phyloP scores from a whole-genome alignment of 495 filamentous ascomycete species.

The Tuber umbilicatum region DNA sequence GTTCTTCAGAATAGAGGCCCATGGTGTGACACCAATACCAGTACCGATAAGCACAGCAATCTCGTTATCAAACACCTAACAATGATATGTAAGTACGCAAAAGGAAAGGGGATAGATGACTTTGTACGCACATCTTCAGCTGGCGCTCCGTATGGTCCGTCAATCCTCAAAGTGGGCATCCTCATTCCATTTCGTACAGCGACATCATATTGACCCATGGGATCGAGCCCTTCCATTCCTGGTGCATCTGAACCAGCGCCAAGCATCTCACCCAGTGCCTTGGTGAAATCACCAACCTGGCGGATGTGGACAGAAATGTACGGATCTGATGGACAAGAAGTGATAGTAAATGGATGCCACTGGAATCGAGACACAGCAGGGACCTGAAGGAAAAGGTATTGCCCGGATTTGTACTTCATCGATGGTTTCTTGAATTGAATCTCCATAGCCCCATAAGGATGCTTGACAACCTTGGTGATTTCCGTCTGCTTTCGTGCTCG shows the following conservation, averaged over 20 bases:
- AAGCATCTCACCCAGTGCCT: conserved; percentile 78
- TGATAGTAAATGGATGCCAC: conserved; percentile 99
- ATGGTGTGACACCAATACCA: conserved; percentile 95
- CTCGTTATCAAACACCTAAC: conserved; percentile 96
- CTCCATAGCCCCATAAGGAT: conserved; percentile 96
- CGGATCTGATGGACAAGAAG: conserved; percentile 89
- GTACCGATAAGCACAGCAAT: conserved; percentile 95
- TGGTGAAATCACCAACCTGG: conserved; percentile 94
- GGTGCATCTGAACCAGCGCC: conserved; percentile 78
- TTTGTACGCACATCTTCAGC: conserved; percentile 86
- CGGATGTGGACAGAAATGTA: conserved; percentile 92
- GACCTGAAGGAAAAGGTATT: conserved; percentile 94
- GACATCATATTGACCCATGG: conserved; percentile 95
- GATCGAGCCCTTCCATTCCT: conserved; percentile 82
- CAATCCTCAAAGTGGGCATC: conserved; percentile 83
- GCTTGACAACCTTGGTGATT: conserved; percentile 87
- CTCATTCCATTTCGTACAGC: conserved; percentile 85
- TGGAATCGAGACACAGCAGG: conserved; percentile 79
- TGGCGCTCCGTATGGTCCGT: conserved; percentile 93
- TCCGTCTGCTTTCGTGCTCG: conserved; percentile 71
- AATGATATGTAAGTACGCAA: conserved; percentile 80
- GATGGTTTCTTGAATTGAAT: conserved; percentile 94
- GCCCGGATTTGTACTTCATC: conserved; percentile 96
- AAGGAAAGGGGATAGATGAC: conserved; percentile 61
- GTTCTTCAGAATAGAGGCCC: conserved; percentile 95